A percentile compares a stretch with the other conserved stretches of the same genome.
These are phyloP conservation scores for Tuber melanosporum DNA, from an alignment of 495 filamentous ascomycete genomes.

Conservation along the genomic window DNA sequence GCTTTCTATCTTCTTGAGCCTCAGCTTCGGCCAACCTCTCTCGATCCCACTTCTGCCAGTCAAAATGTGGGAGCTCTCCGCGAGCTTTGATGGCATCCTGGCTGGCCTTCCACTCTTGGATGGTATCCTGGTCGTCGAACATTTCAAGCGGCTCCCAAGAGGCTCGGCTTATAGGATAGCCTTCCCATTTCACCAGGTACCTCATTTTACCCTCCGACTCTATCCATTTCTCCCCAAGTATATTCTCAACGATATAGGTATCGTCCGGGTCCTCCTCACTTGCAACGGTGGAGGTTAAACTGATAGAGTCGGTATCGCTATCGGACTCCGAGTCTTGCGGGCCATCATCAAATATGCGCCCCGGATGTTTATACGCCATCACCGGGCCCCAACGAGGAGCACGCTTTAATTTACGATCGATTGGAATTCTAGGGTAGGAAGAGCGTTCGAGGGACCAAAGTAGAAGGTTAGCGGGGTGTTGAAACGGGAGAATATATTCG, in stretches of 20 bases:
- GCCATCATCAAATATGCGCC: constrained; percentile 3
- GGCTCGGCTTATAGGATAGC: constrained; percentile 53
- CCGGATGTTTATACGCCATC: neutral
- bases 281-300: constrained; percentile 54
- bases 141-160: constrained; percentile 60
- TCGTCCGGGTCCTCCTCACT: constrained; percentile 48
- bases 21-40: constrained; percentile 31
- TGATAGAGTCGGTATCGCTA: constrained; percentile 54
- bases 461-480: neutral
- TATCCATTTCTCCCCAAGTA: constrained; percentile 49
- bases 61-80: constrained; percentile 23
- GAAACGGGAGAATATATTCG: neutral
- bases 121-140: constrained; percentile 47
- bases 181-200: constrained; percentile 64
- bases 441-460: neutral
- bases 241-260: constrained; percentile 48
- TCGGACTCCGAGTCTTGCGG: constrained; percentile 15
- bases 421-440: no score
- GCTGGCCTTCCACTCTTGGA: constrained; percentile 36
- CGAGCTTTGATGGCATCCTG: constrained; percentile 21
- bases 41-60: constrained; percentile 36
- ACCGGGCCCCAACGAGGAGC: neutral
- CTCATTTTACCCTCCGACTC: constrained; percentile 42
- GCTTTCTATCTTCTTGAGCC: constrained; percentile 24
- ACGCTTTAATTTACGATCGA: neutral